Conservation (phyloP, 495 filamentous ascomycete genomes). For the Neurospora sp. region DNA sequence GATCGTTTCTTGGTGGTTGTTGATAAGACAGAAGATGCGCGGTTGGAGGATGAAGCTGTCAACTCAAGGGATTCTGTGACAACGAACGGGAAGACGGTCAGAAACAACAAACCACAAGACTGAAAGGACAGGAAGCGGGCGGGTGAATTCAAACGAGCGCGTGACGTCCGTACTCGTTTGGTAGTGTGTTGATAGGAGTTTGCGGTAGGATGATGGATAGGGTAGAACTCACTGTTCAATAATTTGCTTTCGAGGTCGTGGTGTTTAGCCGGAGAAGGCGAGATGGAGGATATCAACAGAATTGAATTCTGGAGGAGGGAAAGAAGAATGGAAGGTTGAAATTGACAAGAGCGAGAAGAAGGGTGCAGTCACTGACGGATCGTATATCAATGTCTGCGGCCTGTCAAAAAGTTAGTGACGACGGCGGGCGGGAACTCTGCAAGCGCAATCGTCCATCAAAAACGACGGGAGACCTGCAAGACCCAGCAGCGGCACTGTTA, state of each 20-base stretch:
- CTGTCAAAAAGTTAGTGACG: background rate
- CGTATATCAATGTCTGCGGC: background rate
- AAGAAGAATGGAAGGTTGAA: background rate
- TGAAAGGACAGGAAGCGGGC: background rate
- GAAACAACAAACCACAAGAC: background rate
- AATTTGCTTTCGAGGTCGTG: background rate
- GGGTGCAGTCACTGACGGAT: background rate
- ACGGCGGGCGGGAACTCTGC: background rate
- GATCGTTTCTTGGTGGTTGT: conserved; percentile 1
- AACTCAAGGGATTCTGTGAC: background rate
- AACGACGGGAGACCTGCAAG: conserved; percentile 10
- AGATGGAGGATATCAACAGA: background rate
- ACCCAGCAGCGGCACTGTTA: background rate
- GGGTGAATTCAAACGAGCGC: background rate
- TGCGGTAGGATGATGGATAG: background rate
- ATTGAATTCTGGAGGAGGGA: background rate
- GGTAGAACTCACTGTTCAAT: background rate
- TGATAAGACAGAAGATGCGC: background rate
- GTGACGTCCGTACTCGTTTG: background rate
- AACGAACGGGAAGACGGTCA: background rate
- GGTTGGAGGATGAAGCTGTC: background rate
- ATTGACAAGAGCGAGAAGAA: background rate
- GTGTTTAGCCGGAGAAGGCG: background rate
- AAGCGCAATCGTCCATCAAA: background rate
- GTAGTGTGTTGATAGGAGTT: background rate